Conservation (phyloP, 805 yeast genomes). For the Komagataella kurtzmanii region DNA sequence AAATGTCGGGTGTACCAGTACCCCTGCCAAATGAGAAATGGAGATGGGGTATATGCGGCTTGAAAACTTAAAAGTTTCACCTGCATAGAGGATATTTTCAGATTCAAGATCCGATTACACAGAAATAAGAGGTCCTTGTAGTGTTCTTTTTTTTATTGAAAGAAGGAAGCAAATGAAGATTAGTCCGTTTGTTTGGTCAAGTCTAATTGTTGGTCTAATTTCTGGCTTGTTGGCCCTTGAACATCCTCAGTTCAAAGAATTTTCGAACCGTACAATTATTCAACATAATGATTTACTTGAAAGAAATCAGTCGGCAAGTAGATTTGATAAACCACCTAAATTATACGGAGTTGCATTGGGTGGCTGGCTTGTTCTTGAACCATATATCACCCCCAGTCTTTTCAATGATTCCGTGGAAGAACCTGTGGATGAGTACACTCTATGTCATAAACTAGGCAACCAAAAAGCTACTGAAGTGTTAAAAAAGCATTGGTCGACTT, state of each 20-base stretch:
- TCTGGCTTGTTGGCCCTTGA: not conserved
- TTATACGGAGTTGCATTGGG: conserved; percentile 68
- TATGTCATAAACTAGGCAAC: conserved; percentile 44
- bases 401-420: conserved; percentile 38
- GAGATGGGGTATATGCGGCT: not conserved
- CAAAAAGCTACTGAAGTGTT: conserved; percentile 38
- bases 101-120: not conserved
- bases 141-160: not conserved
- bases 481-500: conserved; percentile 64
- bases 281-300: not conserved
- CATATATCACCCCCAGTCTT: conserved; percentile 72
- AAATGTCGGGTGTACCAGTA: conserved; percentile 1
- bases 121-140: not conserved
- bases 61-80: not conserved
- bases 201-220: not conserved
- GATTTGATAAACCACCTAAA: not conserved
- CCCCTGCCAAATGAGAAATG: not conserved
- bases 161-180: not conserved
- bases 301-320: not conserved
- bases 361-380: conserved; percentile 85
- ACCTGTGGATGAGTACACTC: conserved; percentile 81
- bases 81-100: not conserved
- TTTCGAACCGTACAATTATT: not conserved
- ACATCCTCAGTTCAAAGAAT: not conserved
- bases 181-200: not conserved